phyloP scores from a whole-genome alignment of 495 filamentous ascomycete genomes.

The Eremomyces bilateralis region DNA sequence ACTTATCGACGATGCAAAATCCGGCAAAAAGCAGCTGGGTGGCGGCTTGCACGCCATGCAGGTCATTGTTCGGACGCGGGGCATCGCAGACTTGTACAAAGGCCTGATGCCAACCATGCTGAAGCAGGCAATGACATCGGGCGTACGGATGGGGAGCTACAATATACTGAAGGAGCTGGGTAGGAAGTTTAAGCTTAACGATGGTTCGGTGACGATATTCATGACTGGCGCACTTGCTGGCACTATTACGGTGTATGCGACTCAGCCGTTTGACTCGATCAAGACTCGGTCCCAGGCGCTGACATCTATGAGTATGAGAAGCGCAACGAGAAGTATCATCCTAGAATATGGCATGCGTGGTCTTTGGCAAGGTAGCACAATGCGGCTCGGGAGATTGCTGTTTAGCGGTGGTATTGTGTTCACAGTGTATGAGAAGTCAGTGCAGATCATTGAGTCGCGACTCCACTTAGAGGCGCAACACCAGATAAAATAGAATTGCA shows the following conservation, averaged over 20 bases:
- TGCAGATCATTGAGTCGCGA: no score
- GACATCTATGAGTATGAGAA: constrained; percentile 26
- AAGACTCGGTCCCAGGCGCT: constrained; percentile 42
- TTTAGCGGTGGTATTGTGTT: constrained; percentile 46
- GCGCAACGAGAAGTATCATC: constrained; percentile 30
- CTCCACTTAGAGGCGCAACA: no score
- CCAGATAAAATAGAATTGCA: no score
- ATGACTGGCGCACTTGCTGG: constrained; percentile 38
- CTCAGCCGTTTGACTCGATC: constrained; percentile 46
- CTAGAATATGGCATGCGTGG: constrained; percentile 33
- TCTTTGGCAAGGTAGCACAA: constrained; percentile 46
- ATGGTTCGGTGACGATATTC: constrained; percentile 30
- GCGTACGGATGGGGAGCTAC: constrained; percentile 43
- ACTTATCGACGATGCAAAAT: constrained; percentile 42
- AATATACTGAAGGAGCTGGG: constrained; percentile 42
- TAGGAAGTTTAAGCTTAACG: constrained; percentile 20
- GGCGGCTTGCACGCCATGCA: constrained; percentile 28
- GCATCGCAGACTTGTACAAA: constrained; percentile 33
- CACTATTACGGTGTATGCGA: constrained; percentile 34
- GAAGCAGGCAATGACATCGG: constrained; percentile 44
- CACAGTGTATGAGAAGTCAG: no score
- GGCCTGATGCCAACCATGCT: constrained; percentile 39
- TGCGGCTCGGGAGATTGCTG: constrained; percentile 40
- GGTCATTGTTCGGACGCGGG: constrained; percentile 27
- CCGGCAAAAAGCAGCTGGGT: constrained; percentile 26